Evolutionary conservation across 2,329 filamentous ascomycete species (phyloP).

Genomic region (Aspergillus floridensis): DNA sequence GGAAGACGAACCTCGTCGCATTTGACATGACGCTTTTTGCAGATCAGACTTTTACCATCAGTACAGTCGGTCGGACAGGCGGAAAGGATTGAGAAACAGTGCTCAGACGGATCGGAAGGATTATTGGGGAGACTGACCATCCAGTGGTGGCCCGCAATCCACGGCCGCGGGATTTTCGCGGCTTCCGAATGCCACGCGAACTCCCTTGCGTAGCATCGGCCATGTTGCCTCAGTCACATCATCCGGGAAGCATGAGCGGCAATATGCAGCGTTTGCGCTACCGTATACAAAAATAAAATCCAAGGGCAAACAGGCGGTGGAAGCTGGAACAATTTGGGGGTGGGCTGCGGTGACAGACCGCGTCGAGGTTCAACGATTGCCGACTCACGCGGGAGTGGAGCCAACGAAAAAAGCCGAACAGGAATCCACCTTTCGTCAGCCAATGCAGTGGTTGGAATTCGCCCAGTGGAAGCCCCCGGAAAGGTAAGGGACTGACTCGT

Average conservation of each 20-base stretch:
- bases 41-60: constrained; percentile 22
- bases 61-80: not conserved
- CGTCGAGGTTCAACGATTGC: constrained; percentile 7
- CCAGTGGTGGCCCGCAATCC: constrained; percentile 30
- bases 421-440: not conserved
- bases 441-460: constrained; percentile 1
- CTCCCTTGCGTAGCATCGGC: constrained; percentile 6
- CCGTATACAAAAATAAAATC: not conserved
- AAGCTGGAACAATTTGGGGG: not conserved
- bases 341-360: constrained; percentile 1
- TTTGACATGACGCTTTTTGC: constrained; percentile 32
- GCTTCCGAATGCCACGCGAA: constrained; percentile 13
- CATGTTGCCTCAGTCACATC: constrained; percentile 8
- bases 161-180: constrained; percentile 28
- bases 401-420: constrained; percentile 6
- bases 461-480: not conserved
- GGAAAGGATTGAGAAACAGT: not conserved
- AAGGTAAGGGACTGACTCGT: not conserved
- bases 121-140: constrained; percentile 22
- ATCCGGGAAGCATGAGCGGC: not conserved
- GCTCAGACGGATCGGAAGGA: not conserved
- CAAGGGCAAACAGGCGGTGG: not conserved
- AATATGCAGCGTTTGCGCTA: not conserved
- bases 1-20: constrained; percentile 27
- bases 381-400: not conserved